Evolutionary conservation across 306 rosid species (phyloP), one percentile per base, ranked within the genome.

Genomic region (Vigna angularis): DNA sequence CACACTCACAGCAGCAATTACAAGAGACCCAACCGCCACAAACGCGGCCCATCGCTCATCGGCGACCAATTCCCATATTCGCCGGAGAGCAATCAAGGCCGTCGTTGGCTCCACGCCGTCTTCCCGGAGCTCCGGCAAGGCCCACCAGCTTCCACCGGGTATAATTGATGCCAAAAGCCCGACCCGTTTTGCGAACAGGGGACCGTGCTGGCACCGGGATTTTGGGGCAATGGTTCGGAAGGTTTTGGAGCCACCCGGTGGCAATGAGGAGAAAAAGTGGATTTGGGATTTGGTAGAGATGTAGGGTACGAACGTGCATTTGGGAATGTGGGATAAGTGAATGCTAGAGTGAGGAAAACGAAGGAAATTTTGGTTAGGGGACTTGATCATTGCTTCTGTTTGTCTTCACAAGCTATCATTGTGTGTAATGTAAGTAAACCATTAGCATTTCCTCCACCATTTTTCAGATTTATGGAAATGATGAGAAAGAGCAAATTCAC

Each of bases 51-150:
- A 80, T 71, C 70, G 77, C 78, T 88, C 80, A 28, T 68, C 86
- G 36, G 85, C 84, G 68, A 91, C 76, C 77, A 91, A 62, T 20
- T 79, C 76, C 94, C 94, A 91, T 84, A 89, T 79, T 28, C 86
- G 89, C 40, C 85, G 79, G 76, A 91, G 82, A 73, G 89, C 90
- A 11, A 78, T 42, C 59, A 81, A 5, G 7, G 69, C 86, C 50
- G 79, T 76, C n/a, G 65, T 42, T 7, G 82, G 88, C 59, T 84
- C 80, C 56, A 78, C 49, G 49, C 42, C 73, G 42, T 81, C 72
- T 57, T 79, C 76, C 64, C 64, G 65, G 32, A 30, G 66, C 63
- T 73, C 89, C 32, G 47, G 34, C 44, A 91, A 83, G 70, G 77
- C 36, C 93, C 96, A 91, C 91, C 93, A 91, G 66, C 82, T 30